Evolutionary conservation across 371 early-diverging fungal species (phyloP), one percentile per base, ranked within the genome.

Genomic region (Mycotypha africana): DNA sequence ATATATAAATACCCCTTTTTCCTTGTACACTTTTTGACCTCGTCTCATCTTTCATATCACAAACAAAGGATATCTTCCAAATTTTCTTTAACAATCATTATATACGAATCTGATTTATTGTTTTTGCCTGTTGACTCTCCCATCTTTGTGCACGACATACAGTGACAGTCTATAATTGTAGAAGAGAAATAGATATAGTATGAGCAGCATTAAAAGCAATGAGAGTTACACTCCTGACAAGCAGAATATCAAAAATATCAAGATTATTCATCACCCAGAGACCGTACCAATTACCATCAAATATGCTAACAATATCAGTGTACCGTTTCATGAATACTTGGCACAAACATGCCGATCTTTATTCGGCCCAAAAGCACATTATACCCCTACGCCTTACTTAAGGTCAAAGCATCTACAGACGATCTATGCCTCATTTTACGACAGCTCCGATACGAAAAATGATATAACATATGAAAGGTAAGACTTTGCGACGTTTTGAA

Each of bases 331-430:
- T 42, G 58, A 62, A 24, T 58, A 50, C 33, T 23, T 62, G 3
- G 42, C 36, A n/a, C 41, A 58, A 31, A 44, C 45, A 14, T 62
- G 62, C 7, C 62, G 58, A 12, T 53, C 53, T 0, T 33, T 62
- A n/a, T 43, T 54, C 38, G 49, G 49, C 9, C 26, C 41, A 11
- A 42, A 44, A 14, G 44, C 51, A 1, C 38, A 37, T 2, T 50
- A 24, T 38, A 38, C 19, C 19, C 73, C 78, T 2, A 72, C 78
- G 2, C 48, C 64, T 14, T 79, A 74, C 65, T 58, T 79, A 43
- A 38, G 58, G 21, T 68, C 58, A 39, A 65, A 69, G 7, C 76
- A 77, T 51, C 43, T 74, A 14, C 78, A 77, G 45, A 80, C 80
- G 15, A 64, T 64, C 16, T 74, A 67, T 58, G 73, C 78, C 23